phyloP scores from a whole-genome alignment of 805 yeast genomes.

The Lipomyces chichibuensis region DNA sequence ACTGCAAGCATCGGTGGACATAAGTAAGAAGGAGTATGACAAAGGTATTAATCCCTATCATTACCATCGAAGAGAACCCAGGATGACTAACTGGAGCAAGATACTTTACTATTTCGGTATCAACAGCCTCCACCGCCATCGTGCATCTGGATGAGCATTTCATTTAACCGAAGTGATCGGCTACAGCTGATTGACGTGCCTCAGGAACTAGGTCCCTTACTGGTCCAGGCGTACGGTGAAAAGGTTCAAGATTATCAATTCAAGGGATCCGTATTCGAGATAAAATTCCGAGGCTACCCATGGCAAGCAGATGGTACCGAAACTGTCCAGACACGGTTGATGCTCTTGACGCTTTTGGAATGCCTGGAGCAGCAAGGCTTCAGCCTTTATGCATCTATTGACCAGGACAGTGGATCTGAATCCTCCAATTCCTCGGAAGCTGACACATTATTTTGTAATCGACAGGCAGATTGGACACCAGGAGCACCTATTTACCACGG shows the following conservation, averaged over 20 bases:
- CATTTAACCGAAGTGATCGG: not conserved
- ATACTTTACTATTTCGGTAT: slow-evolving; percentile 1
- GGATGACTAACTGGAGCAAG: not conserved
- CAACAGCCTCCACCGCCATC: slow-evolving; percentile 1
- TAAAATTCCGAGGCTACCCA: not conserved
- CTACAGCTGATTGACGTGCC: slow-evolving; percentile 1
- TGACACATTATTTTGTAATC: not conserved
- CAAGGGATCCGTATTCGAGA: slow-evolving; percentile 1
- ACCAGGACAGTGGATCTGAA: not conserved
- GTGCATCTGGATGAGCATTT: slow-evolving; percentile 6
- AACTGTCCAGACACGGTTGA: not conserved
- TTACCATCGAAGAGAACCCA: not conserved
- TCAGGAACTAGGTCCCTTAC: not conserved
- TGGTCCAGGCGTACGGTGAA: slow-evolving; percentile 1
- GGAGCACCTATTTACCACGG: slow-evolving; percentile 5
- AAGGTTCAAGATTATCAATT: not conserved
- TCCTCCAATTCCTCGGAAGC: slow-evolving; percentile 1
- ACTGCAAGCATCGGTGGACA: slow-evolving; percentile 1
- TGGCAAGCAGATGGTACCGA: not conserved
- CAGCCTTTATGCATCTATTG: slow-evolving; percentile 2
- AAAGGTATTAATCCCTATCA: not conserved
- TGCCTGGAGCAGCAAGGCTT: slow-evolving; percentile 3
- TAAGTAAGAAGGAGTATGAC: slow-evolving; percentile 7
- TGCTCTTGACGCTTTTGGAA: slow-evolving; percentile 2
- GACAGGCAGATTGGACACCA: slow-evolving; percentile 3